Evolutionary conservation across 768 basidiomycete species (phyloP), one percentile per base, ranked within the genome.

Genomic region (Tylopilus vinaceipallidus): DNA sequence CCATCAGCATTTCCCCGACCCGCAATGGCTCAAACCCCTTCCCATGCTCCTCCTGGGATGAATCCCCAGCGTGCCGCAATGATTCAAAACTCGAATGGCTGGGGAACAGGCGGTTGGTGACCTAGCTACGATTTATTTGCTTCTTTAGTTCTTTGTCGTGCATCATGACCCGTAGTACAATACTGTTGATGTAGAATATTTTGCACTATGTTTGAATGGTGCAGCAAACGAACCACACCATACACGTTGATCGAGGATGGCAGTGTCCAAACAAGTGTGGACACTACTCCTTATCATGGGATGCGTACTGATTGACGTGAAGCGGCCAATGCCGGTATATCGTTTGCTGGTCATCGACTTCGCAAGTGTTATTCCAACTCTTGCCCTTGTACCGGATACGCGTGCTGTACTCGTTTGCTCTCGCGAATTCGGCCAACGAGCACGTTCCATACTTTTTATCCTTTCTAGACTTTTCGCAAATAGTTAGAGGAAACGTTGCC

Each of bases 1-100:
- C 65, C 67, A 16, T 57, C 67, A 42, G 56, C 68, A 6, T 65
- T 62, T 50, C 58, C 68, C 56, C 80, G 80, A 52, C 71, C 73
- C 22, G 64, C 67, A 40, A 58, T 66, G 56, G 70, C 56, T 68
- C 75, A 56, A 68, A 74, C 46, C 64, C 77, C 75, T 20, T 67
- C 77, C 26, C 62, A 70, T 49, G 64, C 70, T 45, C 80, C 86
- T 19, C 72, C 80, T 6, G 81, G 82, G 13, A 80, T 88, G 72
- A 83, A 88, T 59, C 81, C 84, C 37, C 76, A 77, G 45, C 81
- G 85, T 35, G 79, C 85, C 24, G 79, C 84, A 14, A 75, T 84
- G 76, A 75, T 88, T 44, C 83, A 86, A 59, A 71, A 77, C 42
- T 59, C 64, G 2, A 66, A 64, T 8, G 67, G 72, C 32, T 76